phyloP scores from a whole-genome alignment of 495 filamentous ascomycete genomes.

The Talaromyces proteolyticus region DNA sequence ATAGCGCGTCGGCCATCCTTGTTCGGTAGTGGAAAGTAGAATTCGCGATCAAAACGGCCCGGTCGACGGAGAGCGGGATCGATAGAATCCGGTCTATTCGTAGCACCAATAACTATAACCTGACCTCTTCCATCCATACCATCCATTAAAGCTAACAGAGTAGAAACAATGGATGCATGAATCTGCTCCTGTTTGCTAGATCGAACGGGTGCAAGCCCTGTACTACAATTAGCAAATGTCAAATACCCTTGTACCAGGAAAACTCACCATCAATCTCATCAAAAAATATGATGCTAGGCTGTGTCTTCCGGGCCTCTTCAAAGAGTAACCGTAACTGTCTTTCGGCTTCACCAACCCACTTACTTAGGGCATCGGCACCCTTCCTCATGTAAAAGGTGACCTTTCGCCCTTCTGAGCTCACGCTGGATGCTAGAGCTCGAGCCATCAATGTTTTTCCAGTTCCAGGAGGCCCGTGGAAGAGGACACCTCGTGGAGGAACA shows the following conservation, averaged over 20 bases:
- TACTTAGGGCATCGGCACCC: conserved; percentile 92
- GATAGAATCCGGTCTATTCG: conserved; percentile 95
- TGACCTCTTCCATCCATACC: conserved; percentile 98
- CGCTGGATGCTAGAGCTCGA: conserved; percentile 79
- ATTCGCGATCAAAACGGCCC: conserved; percentile 94
- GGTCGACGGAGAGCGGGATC: conserved; percentile 96
- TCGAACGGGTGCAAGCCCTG: conserved; percentile 80
- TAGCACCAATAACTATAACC: conserved; percentile 96
- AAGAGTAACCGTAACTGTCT: conserved; percentile 88
- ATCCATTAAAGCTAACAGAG: conserved; percentile 92
- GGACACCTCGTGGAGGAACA: conserved; percentile 85
- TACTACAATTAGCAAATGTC: conserved; percentile 14
- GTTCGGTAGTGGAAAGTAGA: conserved; percentile 92
- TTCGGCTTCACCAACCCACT: conserved; percentile 98
- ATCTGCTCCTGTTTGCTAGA: conserved; percentile 99
- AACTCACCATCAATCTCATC: conserved; percentile 89
- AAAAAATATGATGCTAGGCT: conserved; percentile 99
- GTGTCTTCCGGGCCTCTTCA: conserved; percentile 89
- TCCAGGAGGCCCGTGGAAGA: conserved; percentile 95
- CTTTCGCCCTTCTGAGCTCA: conserved; percentile 76
- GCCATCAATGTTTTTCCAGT: conserved; percentile 97
- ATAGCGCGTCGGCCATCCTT: conserved; percentile 72
- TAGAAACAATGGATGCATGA: conserved; percentile 96
- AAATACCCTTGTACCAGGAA: neutral
- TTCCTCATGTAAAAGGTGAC: conserved; percentile 99